Percentiles rank a stretch among this genome's conserved stretches.
Evolutionary conservation across 495 filamentous ascomycete genomes (phyloP).

Genomic region (Hypoxylon subgilvum): DNA sequence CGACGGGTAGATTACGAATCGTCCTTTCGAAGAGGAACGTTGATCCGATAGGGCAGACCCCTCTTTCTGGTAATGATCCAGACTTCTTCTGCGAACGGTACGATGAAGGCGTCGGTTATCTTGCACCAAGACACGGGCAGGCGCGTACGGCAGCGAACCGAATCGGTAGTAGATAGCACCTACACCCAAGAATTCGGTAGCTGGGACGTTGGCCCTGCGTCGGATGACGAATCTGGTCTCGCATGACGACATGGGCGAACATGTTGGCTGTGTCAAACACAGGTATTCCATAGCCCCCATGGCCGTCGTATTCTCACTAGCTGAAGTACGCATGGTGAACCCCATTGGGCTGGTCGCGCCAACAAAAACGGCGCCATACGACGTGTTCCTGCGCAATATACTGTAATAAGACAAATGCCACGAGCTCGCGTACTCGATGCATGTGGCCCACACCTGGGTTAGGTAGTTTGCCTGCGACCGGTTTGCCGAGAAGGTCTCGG

Average conservation of each 20-base stretch:
- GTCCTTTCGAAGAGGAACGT: too few species aligned
- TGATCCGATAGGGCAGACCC: background rate
- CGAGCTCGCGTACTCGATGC: conserved; percentile 27
- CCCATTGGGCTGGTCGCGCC: conserved; percentile 6
- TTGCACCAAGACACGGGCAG: conserved; percentile 3
- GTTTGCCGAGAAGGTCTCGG: conserved; percentile 35
- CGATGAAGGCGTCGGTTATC: conserved; percentile 9
- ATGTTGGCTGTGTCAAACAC: conserved; percentile 16
- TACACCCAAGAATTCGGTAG: conserved; percentile 20
- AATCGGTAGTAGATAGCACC: conserved; percentile 8
- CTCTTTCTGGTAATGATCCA: background rate
- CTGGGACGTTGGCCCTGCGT: conserved; percentile 3
- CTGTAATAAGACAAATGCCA: conserved; percentile 35
- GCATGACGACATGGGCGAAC: conserved; percentile 17
- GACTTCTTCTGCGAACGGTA: background rate
- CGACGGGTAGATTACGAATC: background rate
- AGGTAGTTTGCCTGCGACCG: conserved; percentile 27
- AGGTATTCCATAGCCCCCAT: too few species aligned
- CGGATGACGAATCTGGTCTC: conserved; percentile 28
- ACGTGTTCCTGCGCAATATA: conserved; percentile 15
- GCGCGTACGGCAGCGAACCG: conserved; percentile 9
- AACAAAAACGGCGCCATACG: conserved; percentile 13
- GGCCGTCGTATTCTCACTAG: conserved; percentile 2
- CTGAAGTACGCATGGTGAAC: conserved; percentile 5
- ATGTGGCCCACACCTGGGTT: conserved; percentile 16